Base-by-base conservation (phyloP, 1,284 basidiomycete genomes). In the Trichosporon asahii region DNA sequence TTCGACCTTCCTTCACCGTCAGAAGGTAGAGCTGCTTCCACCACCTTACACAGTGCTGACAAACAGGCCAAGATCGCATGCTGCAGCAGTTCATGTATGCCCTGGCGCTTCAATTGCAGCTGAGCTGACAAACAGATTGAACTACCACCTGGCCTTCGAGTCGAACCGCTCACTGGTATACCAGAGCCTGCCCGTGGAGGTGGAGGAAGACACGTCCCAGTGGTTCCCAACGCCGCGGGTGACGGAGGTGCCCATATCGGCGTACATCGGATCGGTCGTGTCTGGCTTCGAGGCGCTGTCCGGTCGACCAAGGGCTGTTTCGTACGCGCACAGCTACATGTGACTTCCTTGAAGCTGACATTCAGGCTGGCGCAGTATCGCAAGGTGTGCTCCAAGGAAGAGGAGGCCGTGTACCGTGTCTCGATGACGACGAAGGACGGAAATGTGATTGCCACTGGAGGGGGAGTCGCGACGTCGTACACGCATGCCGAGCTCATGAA, bases 91-190 rank as follows among this genome's bases (percentile, higher is more conserved):
- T 61, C 29, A 14, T 61, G 57, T 61, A 12, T 18, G 57, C 55
- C 29, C 23, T 18, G 2, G 55, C 25, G 14, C 40, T 4, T 53
- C 12, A 1, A 25, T 23, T 12, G 5, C 7, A 3, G 8, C 31
- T 31, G 25, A 61, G 57, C 57, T 61, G 29, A 61, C 57, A n/a
- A 31, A n/a, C 70, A 82, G 80, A 25, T 67, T 84, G 29, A 78
- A 83, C 65, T 81, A 83, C 55, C 80, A 83, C 49, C 70, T 83
- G 8, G 83, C 83, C 0, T 73, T 80, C 9, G 37, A 78, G 0
- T 70, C 77, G 0, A 82, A 83, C 66, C 70, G 83, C 14, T 78
- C 78, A 11, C 69, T 81, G 9, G 81, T 77, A 27, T 84, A 76
- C 69, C 79, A 82, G 63, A 80, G 81, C 3, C 77, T 80, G 60